Evolutionary conservation across 179 eudicot genomes (phyloP).

Genomic region (Nepenthes alata): DNA sequence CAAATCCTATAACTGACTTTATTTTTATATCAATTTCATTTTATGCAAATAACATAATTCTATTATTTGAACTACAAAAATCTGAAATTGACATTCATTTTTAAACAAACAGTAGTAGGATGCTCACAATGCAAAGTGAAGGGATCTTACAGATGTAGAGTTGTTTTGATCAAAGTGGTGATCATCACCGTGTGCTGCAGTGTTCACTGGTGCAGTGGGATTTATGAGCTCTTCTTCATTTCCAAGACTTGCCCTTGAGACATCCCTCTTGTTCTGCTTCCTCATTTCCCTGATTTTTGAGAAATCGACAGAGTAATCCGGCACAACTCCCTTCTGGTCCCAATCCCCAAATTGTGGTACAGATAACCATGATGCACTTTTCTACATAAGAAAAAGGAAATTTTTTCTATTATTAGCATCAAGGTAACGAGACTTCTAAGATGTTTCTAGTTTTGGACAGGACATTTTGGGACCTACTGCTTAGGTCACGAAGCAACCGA

Average conservation of each 20-base stretch:
- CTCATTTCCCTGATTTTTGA: constrained; percentile 88
- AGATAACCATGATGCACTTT: constrained; percentile 62
- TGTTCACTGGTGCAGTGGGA: constrained; percentile 41
- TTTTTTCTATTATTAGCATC: neutral
- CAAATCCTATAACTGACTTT: no score
- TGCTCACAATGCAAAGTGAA: no score
- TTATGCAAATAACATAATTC: no score
- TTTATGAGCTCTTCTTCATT: constrained; percentile 71
- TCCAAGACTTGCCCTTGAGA: constrained; percentile 79
- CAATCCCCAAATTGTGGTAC: constrained; percentile 98
- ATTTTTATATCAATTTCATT: no score
- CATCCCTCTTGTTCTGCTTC: constrained; percentile 90
- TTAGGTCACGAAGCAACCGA: no score
- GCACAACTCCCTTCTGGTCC: constrained; percentile 76
- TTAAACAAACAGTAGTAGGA: neutral
- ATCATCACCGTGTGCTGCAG: constrained; percentile 12
- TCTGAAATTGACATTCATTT: no score
- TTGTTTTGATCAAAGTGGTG: constrained; percentile 24
- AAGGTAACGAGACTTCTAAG: neutral
- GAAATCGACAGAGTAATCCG: constrained; percentile 90
- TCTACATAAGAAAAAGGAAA: constrained; percentile 25
- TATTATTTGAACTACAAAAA: no score
- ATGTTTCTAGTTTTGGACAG: no score
- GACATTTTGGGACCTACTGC: no score
- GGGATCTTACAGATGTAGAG: constrained; percentile 37